phyloP scores from a whole-genome alignment of 148 eudicot genomes.

The Heliosperma pusillum region DNA sequence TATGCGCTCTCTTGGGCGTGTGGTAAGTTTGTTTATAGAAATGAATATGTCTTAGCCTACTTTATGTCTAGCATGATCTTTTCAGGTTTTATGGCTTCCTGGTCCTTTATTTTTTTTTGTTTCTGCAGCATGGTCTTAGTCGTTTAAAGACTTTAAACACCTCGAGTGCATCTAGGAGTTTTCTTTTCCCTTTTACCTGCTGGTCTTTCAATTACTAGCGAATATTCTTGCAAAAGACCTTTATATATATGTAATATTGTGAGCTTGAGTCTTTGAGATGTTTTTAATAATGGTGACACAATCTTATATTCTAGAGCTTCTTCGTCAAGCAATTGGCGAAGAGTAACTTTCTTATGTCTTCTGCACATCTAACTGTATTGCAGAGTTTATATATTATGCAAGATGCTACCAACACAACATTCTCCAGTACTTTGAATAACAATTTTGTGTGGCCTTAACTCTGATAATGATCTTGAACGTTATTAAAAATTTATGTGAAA shows the following conservation, averaged over 20 bases:
- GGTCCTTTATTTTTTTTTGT: background rate
- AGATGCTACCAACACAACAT: background rate
- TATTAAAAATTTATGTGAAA: too few species aligned
- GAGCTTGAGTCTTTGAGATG: background rate
- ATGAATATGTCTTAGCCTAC: background rate
- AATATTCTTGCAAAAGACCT: background rate
- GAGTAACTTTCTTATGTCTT: background rate
- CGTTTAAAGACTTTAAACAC: background rate
- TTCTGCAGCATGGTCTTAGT: background rate
- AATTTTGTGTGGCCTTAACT: background rate
- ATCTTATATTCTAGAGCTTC: background rate
- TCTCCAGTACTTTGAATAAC: background rate
- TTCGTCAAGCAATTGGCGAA: background rate
- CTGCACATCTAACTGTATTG: background rate
- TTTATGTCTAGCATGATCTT: background rate
- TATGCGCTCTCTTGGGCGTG: slow-evolving; percentile 97
- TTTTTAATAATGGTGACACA: background rate
- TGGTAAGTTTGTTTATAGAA: slow-evolving; percentile 47
- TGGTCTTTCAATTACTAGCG: background rate
- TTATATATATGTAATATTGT: background rate
- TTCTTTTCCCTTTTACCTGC: background rate
- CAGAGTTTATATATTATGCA: background rate
- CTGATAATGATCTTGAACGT: too few species aligned
- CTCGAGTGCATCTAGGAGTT: background rate
- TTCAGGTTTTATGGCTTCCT: background rate